A percentile compares a stretch with the other conserved stretches of the same genome.
These are phyloP conservation scores for Talaromyces piceae DNA, from an alignment of 2,329 filamentous ascomycete species.

Conservation along the genomic window DNA sequence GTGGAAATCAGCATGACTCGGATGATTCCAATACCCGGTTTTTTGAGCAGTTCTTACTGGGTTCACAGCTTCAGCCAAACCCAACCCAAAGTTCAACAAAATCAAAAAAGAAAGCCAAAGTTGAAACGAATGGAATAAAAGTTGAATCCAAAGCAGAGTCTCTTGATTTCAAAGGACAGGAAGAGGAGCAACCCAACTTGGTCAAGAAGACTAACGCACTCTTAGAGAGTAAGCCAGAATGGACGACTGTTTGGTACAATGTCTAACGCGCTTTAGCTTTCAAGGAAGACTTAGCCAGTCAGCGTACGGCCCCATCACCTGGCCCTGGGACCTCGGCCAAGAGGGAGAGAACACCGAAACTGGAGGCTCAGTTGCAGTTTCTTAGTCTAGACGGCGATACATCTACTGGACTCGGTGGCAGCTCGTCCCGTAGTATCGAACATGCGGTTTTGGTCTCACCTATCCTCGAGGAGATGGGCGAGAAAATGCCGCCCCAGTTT, in stretches of 20 bases:
- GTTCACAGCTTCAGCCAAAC: background rate
- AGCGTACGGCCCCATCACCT: background rate
- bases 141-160: background rate
- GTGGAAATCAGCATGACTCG: background rate
- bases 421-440: slow-evolving; percentile 5
- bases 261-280: slow-evolving; percentile 8
- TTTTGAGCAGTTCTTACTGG: background rate
- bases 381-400: slow-evolving; percentile 7
- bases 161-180: background rate
- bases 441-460: slow-evolving; percentile 10
- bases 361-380: slow-evolving; percentile 11
- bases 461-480: slow-evolving; percentile 8
- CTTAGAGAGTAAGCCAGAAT: slow-evolving; percentile 5
- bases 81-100: background rate
- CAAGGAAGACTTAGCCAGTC: slow-evolving; percentile 10
- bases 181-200: slow-evolving; percentile 5
- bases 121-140: background rate
- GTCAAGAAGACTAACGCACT: slow-evolving; percentile 10
- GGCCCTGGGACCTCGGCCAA: background rate
- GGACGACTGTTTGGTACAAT: no score
- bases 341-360: slow-evolving; percentile 1
- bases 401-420: background rate
- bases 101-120: background rate
- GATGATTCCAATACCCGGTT: background rate
- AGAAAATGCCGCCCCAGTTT: slow-evolving; percentile 10